These are phyloP conservation scores for Lachnellula hyalina DNA, from an alignment of 2,329 filamentous ascomycete species.

Conservation along the genomic window DNA sequence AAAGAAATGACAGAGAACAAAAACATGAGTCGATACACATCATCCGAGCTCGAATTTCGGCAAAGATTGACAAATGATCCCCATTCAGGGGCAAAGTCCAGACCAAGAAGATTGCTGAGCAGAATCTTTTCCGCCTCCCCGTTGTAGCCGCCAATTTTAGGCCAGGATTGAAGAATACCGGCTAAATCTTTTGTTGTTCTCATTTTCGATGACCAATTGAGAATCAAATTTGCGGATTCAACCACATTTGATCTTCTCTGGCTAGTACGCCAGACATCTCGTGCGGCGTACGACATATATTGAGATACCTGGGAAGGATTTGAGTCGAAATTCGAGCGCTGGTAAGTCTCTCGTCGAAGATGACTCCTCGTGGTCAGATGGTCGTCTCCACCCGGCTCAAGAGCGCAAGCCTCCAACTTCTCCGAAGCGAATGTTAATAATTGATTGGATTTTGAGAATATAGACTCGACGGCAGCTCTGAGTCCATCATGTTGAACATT, in stretches of 20 bases:
- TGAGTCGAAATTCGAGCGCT: not conserved
- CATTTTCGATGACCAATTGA: conserved; percentile 21
- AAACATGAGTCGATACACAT: conserved; percentile 40
- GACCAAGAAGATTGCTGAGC: conserved; percentile 36
- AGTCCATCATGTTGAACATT: conserved; percentile 37
- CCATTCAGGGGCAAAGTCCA: conserved; percentile 38
- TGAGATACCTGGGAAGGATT: not conserved
- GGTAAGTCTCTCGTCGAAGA: conserved; percentile 7
- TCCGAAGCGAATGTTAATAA: conserved; percentile 14
- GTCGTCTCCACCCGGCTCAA: not conserved
- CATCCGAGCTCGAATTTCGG: conserved; percentile 18
- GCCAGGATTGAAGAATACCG: conserved; percentile 29
- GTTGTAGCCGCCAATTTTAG: conserved; percentile 36
- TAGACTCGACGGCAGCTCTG: conserved; percentile 8
- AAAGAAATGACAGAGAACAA: conserved; percentile 42
- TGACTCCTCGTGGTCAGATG: conserved; percentile 14
- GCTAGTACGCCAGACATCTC: conserved; percentile 10
- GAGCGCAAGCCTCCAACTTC: not conserved
- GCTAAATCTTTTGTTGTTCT: conserved; percentile 24
- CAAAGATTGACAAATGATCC: conserved; percentile 39
- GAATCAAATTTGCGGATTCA: conserved; percentile 27
- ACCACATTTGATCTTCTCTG: conserved; percentile 11
- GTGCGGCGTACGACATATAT: conserved; percentile 8
- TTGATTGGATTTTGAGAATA: conserved; percentile 14
- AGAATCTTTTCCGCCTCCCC: conserved; percentile 27